Evolutionary conservation across 208 protist genomes (phyloP).

Genomic region (Crithidia expoeki): DNA sequence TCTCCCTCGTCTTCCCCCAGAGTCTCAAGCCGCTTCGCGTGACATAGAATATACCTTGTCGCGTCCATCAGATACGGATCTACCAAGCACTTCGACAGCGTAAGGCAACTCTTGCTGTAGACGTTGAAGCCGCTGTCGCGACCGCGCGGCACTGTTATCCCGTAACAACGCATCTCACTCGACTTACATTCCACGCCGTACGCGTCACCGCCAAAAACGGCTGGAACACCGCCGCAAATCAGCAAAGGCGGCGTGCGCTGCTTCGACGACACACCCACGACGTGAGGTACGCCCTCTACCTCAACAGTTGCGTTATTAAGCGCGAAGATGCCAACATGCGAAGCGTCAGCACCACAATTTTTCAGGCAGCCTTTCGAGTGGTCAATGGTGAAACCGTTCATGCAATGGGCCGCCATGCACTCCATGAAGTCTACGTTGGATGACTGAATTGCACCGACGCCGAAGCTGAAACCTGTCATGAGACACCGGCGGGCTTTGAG

Average conservation of each 20-base stretch:
- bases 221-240: constrained; percentile 51
- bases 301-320: constrained; percentile 48
- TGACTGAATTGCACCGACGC: constrained; percentile 58
- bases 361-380: constrained; percentile 40
- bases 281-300: constrained; percentile 36
- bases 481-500: constrained; percentile 49
- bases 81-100: constrained; percentile 48
- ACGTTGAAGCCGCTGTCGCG: constrained; percentile 70
- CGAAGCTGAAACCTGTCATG: constrained; percentile 57
- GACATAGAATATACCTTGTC: no score
- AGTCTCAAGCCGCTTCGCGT: no score
- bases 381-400: constrained; percentile 80
- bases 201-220: constrained; percentile 47
- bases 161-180: constrained; percentile 47
- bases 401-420: constrained; percentile 56
- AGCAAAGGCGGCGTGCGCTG: constrained; percentile 31
- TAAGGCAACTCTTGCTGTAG: constrained; percentile 45
- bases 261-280: constrained; percentile 39
- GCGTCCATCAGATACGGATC: constrained; percentile 37
- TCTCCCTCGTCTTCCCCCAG: no score
- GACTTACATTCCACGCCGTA: constrained; percentile 67
- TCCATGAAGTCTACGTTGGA: constrained; percentile 37
- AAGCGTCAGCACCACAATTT: constrained; percentile 63
- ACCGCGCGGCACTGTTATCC: constrained; percentile 49
- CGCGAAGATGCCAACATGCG: constrained; percentile 64